Percentiles rank a stretch among this genome's conserved stretches.
Conservation (phyloP, 2,329 filamentous ascomycete genomes). For the Colletotrichum sp. region DNA sequence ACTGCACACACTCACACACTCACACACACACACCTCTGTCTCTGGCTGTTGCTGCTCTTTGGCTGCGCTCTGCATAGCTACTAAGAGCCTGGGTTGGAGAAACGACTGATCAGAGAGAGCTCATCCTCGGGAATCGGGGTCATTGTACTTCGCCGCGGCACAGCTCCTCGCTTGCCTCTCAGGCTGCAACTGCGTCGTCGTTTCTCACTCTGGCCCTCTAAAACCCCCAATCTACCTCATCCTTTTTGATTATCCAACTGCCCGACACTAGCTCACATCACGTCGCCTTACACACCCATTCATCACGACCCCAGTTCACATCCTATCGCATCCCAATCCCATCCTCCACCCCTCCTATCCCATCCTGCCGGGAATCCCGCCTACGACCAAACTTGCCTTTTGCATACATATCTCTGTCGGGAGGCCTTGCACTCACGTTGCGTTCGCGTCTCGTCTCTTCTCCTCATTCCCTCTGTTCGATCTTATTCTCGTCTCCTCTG, state of each 20-base stretch:
- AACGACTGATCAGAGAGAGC: neutral
- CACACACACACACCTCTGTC: neutral
- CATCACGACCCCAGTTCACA: neutral
- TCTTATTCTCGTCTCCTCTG: neutral
- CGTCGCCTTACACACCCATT: neutral
- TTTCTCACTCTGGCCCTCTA: neutral
- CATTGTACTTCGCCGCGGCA: neutral
- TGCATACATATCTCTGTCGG: neutral
- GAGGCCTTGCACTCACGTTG: neutral
- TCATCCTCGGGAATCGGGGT: neutral
- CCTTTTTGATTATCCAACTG: neutral
- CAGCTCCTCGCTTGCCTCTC: neutral
- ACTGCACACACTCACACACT: neutral
- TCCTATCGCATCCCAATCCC: neutral
- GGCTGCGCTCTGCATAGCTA: neutral
- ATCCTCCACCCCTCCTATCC: neutral
- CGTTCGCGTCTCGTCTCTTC: neutral
- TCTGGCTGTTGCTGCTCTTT: neutral
- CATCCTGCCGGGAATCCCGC: conserved; percentile 17
- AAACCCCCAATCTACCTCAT: neutral
- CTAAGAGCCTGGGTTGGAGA: neutral
- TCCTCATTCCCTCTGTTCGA: neutral
- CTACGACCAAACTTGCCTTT: neutral
- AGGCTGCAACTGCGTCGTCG: neutral
- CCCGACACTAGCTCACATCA: neutral